Evolutionary conservation across 1,284 basidiomycete genomes (phyloP).

Genomic region (Ustilago xerochloae): DNA sequence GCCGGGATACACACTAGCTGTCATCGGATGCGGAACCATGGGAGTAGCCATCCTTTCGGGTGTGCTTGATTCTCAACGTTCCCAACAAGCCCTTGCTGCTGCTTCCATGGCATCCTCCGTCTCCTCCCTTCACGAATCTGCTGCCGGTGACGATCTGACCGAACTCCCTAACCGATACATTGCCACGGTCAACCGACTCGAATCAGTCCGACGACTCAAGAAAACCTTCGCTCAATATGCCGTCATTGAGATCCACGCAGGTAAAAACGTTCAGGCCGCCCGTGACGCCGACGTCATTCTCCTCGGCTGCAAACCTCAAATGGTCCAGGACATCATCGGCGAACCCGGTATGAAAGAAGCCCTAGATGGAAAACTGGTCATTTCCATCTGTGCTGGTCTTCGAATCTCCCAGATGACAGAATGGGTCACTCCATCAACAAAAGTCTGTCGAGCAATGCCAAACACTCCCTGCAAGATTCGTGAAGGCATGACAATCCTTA

Average conservation of each 20-base stretch:
- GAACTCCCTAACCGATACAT: conserved; percentile 82
- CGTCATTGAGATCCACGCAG: conserved; percentile 77
- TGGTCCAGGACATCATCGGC: conserved; percentile 80
- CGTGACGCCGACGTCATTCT: conserved; percentile 84
- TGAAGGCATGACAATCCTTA: conserved; percentile 67
- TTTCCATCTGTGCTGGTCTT: conserved; percentile 95
- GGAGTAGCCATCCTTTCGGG: conserved; percentile 94
- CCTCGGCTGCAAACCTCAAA: conserved; percentile 79
- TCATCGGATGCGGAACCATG: conserved; percentile 88
- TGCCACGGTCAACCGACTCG: conserved; percentile 85
- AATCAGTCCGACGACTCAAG: conserved; percentile 79
- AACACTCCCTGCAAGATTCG: conserved; percentile 89
- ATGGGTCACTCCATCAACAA: conserved; percentile 81
- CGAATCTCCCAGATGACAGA: conserved; percentile 82
- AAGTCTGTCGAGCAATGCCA: conserved; percentile 95
- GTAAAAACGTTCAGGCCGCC: conserved; percentile 79
- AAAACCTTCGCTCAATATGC: conserved; percentile 72
- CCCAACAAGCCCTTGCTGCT: conserved; percentile 22
- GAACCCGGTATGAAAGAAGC: conserved; percentile 87
- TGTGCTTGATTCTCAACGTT: conserved; percentile 72
- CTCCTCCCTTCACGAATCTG: conserved; percentile 31
- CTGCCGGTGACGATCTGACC: conserved; percentile 45
- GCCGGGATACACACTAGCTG: conserved; percentile 58
- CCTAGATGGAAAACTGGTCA: conserved; percentile 86
- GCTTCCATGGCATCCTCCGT: conserved; percentile 35